Conservation (phyloP, 306 rosid genomes). For the Cicer judaicum region DNA sequence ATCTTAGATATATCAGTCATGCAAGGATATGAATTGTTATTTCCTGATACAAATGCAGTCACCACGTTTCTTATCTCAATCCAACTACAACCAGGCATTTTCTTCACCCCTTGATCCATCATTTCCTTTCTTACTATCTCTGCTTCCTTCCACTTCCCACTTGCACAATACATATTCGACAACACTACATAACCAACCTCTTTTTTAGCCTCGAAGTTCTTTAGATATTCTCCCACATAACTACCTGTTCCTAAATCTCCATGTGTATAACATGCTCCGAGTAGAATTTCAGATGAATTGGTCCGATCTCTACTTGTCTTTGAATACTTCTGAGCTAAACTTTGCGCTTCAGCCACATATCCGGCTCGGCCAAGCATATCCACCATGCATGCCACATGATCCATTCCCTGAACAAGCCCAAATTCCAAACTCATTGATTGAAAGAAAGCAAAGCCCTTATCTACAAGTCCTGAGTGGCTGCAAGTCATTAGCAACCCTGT, state of each 20-base stretch:
- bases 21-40: conserved; percentile 49
- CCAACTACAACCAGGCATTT: conserved; percentile 90
- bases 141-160: conserved; percentile 83
- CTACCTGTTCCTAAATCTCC: conserved; percentile 57
- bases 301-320: conserved; percentile 35
- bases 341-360: conserved; percentile 65
- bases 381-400: conserved; percentile 81
- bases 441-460: conserved; percentile 57
- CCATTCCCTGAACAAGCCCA: conserved; percentile 60
- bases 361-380: conserved; percentile 87
- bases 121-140: conserved; percentile 72
- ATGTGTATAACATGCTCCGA: conserved; percentile 69
- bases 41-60: conserved; percentile 71
- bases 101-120: conserved; percentile 75
- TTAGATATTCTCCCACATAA: conserved; percentile 58
- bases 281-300: conserved; percentile 60
- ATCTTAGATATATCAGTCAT: conserved; percentile 46
- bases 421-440: conserved; percentile 60
- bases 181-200: conserved; percentile 70
- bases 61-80: conserved; percentile 71
- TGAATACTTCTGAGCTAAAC: conserved; percentile 55
- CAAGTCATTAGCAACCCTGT: conserved; percentile 80
- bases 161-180: conserved; percentile 72
- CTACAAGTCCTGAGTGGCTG: conserved; percentile 77
- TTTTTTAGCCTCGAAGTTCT: conserved; percentile 57